A percentile compares a stretch with the other conserved stretches of the same genome.
phyloP scores from a whole-genome alignment of 768 basidiomycete genomes.

The Psilocybe azurescens region DNA sequence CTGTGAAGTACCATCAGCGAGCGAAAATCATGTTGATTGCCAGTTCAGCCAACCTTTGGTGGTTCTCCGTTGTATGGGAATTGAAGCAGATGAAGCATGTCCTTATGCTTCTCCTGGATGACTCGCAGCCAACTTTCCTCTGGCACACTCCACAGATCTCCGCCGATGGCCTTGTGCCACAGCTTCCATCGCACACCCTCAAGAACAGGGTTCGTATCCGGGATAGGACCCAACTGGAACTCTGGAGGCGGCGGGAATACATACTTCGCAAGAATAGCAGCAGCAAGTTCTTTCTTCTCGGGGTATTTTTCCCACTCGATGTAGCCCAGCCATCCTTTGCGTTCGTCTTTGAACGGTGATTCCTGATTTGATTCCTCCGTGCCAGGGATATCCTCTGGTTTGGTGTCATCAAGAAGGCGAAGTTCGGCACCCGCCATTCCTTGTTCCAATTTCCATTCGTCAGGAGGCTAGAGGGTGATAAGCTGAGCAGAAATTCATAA shows the following conservation, averaged over 20 bases:
- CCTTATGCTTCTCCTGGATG: slow-evolving; percentile 19
- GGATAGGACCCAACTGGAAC: slow-evolving; percentile 19
- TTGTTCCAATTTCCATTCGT: slow-evolving; percentile 12
- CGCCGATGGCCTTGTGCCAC: slow-evolving; percentile 19
- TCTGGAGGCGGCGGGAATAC: slow-evolving; percentile 19
- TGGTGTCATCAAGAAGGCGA: background rate
- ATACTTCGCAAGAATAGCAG: slow-evolving; percentile 12
- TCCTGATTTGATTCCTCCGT: background rate
- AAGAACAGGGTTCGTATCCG: slow-evolving; percentile 17
- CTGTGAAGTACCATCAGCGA: background rate
- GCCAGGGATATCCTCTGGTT: background rate
- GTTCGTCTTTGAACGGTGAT: slow-evolving; percentile 7
- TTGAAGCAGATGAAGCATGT: slow-evolving; percentile 19
- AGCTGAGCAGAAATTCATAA: background rate
- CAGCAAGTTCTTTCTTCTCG: slow-evolving; percentile 18
- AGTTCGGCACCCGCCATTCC: slow-evolving; percentile 1
- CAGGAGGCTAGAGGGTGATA: background rate
- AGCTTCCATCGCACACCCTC: slow-evolving; percentile 18
- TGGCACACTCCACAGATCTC: slow-evolving; percentile 14
- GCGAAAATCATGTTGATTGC: background rate
- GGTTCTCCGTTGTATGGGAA: slow-evolving; percentile 23
- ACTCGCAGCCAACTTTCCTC: slow-evolving; percentile 19
- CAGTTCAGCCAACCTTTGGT: slow-evolving; percentile 13
- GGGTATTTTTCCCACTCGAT: slow-evolving; percentile 20
- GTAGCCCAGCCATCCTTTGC: slow-evolving; percentile 10